Conservation (phyloP, 176 grass and related monocot species). For the Cocos nucifera region DNA sequence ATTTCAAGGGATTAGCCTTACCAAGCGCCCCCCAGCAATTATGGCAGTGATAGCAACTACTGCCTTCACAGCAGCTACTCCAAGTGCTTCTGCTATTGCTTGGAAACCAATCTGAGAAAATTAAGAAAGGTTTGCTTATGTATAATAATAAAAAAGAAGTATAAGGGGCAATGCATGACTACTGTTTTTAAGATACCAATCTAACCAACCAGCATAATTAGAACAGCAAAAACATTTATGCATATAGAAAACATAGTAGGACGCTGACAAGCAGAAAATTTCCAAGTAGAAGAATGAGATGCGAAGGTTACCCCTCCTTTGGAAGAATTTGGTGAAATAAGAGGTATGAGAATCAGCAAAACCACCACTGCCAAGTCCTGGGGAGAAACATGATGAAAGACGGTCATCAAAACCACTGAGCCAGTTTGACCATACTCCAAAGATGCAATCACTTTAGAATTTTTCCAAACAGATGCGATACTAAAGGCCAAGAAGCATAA, state of each 20-base stretch:
- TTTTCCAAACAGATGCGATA: too few species aligned
- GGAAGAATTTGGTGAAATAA: slow-evolving; percentile 96
- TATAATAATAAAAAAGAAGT: too few species aligned
- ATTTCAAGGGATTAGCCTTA: slow-evolving; percentile 25
- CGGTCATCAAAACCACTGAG: slow-evolving; percentile 16
- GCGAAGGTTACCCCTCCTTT: slow-evolving; percentile 96
- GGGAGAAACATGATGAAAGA: slow-evolving; percentile 15
- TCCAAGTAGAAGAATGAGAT: slow-evolving; percentile 17
- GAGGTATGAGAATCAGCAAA: slow-evolving; percentile 89
- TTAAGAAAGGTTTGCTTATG: neutral
- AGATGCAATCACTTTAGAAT: too few species aligned
- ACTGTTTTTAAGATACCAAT: too few species aligned
- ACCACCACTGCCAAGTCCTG: slow-evolving; percentile 99
- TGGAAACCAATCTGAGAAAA: slow-evolving; percentile 76
- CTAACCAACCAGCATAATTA: too few species aligned
- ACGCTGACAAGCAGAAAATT: neutral
- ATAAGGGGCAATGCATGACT: too few species aligned
- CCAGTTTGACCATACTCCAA: too few species aligned
- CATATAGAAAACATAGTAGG: too few species aligned
- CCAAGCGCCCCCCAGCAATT: slow-evolving; percentile 95
- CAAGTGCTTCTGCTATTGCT: slow-evolving; percentile 98
- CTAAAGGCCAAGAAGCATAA: too few species aligned
- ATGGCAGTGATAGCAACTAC: slow-evolving; percentile 93
- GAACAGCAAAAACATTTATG: too few species aligned
- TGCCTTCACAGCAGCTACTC: slow-evolving; percentile 92